Evolutionary conservation across 306 rosid genomes (phyloP).

Genomic region (Vachellia collinsii): DNA sequence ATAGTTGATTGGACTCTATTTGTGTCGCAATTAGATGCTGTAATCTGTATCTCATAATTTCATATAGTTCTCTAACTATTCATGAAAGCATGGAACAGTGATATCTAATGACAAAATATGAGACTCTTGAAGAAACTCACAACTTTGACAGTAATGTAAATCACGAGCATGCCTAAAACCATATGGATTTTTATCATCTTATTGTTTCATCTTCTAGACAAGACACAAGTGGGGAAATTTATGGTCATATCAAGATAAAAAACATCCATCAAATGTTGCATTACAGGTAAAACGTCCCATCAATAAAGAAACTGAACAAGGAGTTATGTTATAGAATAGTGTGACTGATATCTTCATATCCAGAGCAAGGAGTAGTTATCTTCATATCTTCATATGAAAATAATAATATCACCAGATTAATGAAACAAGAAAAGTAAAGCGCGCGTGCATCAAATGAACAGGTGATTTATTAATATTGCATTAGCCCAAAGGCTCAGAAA

Average conservation of each 20-base stretch:
- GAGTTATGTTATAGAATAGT: neutral
- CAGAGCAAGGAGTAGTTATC: neutral
- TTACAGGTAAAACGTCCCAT: neutral
- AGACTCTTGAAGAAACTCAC: neutral
- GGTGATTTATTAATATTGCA: conserved; percentile 11
- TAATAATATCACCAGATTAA: conserved; percentile 24
- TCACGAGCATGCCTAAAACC: conserved; percentile 1
- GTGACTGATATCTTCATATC: neutral
- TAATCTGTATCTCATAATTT: neutral
- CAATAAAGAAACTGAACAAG: neutral
- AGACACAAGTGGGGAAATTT: neutral
- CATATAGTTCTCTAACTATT: conserved; percentile 4
- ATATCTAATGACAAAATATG: neutral
- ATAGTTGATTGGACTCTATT: conserved; percentile 4
- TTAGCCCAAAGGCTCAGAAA: neutral
- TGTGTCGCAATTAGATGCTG: neutral
- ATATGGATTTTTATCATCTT: neutral
- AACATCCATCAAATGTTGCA: neutral
- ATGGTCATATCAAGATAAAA: conserved; percentile 7
- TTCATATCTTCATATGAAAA: conserved; percentile 26
- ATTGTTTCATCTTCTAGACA: neutral
- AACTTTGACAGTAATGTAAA: neutral
- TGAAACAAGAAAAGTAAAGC: conserved; percentile 25
- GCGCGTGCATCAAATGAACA: conserved; percentile 10
- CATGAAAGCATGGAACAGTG: neutral